phyloP scores from a whole-genome alignment of 2,329 filamentous ascomycete species.

The Lasiodiplodia sp. region DNA sequence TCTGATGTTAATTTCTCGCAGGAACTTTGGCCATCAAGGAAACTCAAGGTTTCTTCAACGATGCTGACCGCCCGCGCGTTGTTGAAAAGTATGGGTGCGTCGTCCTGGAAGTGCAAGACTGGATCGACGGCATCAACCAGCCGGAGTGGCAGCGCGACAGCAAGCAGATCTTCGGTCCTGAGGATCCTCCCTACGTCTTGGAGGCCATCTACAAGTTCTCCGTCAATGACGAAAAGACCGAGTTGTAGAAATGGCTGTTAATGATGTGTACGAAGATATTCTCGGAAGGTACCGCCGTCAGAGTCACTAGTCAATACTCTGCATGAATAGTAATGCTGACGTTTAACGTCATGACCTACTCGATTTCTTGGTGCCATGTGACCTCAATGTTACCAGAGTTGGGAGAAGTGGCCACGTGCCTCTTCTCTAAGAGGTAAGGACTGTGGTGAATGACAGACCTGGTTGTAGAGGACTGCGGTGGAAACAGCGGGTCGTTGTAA shows the following conservation, averaged over 20 bases:
- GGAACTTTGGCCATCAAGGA: constrained; percentile 69
- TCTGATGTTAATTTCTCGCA: constrained; percentile 32
- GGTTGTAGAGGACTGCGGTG: too few relatives aligned
- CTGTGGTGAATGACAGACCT: too few relatives aligned
- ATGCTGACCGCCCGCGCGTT: constrained; percentile 63
- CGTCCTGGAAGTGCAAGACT: constrained; percentile 91
- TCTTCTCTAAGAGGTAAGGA: too few relatives aligned
- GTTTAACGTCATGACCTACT: constrained; percentile 6
- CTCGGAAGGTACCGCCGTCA: background rate
- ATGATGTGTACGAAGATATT: background rate
- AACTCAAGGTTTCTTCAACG: constrained; percentile 69
- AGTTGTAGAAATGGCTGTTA: constrained; percentile 2
- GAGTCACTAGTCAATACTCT: background rate
- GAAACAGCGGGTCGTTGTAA: background rate
- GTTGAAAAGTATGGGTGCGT: constrained; percentile 82
- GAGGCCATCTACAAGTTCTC: constrained; percentile 54
- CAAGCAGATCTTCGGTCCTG: constrained; percentile 58
- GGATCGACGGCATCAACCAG: constrained; percentile 92
- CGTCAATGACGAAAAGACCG: constrained; percentile 1
- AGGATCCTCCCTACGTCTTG: constrained; percentile 51
- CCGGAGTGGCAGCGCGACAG: constrained; percentile 79
- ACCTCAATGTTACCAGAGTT: background rate
- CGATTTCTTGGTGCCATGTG: background rate
- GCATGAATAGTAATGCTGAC: constrained; percentile 24
- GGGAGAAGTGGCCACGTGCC: background rate